A percentile compares a stretch with the other conserved stretches of the same genome.
These are phyloP conservation scores for Gloeostereum incarnatum DNA, from an alignment of 768 basidiomycete species.

Conservation along the genomic window DNA sequence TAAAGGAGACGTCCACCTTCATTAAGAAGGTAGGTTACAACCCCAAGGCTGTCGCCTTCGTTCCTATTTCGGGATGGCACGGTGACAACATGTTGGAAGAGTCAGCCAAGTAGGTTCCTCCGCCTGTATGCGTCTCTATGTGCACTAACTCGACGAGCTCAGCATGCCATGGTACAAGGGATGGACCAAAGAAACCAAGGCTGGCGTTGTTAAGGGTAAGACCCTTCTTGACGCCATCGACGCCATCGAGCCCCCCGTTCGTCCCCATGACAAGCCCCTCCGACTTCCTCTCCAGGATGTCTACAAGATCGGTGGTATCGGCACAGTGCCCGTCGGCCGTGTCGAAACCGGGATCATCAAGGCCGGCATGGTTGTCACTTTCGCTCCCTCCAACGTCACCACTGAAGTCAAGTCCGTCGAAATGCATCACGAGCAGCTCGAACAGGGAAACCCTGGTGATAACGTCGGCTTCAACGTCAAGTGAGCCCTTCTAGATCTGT, in stretches of 20 bases:
- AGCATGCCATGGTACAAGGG: constrained; percentile 99
- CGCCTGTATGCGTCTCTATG: no score
- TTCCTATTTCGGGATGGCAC: constrained; percentile 99
- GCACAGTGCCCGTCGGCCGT: constrained; percentile 99
- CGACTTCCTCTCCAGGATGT: constrained; percentile 99
- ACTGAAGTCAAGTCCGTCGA: constrained; percentile 99
- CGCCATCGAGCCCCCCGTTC: constrained; percentile 94
- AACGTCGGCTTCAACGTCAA: constrained; percentile 99
- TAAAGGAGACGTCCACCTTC: constrained; percentile 96
- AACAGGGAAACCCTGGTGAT: constrained; percentile 92
- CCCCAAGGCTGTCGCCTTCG: constrained; percentile 97
- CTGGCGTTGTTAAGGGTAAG: constrained; percentile 92
- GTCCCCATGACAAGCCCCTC: constrained; percentile 99
- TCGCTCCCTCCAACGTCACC: constrained; percentile 96
- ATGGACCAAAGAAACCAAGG: constrained; percentile 96
- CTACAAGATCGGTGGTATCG: constrained; percentile 99
- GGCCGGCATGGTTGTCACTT: constrained; percentile 97
- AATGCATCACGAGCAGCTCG: constrained; percentile 99
- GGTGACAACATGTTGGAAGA: constrained; percentile 99
- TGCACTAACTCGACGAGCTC: no score
- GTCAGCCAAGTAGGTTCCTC: constrained; percentile 69
- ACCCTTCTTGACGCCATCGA: constrained; percentile 99
- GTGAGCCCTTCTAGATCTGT: constrained; percentile 35
- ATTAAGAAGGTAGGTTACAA: constrained; percentile 99
- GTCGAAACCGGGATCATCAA: constrained; percentile 99